Percentiles rank a stretch among this genome's conserved stretches.
Evolutionary conservation across 257 asterid genomes (phyloP).

Genomic region (Coffea canephora): DNA sequence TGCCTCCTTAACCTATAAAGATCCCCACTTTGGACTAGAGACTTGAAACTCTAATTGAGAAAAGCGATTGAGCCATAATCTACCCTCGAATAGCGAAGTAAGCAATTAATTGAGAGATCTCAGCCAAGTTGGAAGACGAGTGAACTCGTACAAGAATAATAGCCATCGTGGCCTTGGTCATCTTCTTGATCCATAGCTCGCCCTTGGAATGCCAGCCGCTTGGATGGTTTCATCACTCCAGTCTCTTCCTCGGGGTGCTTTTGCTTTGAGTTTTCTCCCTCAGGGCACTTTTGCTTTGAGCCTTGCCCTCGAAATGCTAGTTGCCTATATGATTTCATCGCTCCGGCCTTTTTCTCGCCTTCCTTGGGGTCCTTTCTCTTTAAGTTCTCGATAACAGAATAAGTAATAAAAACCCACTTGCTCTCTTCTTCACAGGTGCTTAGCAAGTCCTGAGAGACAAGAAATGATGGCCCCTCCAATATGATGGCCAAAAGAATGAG

Average conservation of each 20-base stretch:
- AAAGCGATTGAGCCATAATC: slow-evolving; percentile 31
- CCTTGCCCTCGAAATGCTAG: slow-evolving; percentile 14
- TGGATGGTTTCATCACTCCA: no score
- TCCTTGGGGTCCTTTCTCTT: slow-evolving; percentile 49
- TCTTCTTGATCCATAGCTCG: no score
- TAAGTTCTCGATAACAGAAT: slow-evolving; percentile 34
- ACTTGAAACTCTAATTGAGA: slow-evolving; percentile 32
- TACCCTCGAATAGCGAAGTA: slow-evolving; percentile 31
- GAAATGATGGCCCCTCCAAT: slow-evolving; percentile 60
- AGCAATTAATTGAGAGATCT: slow-evolving; percentile 35
- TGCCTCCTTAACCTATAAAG: slow-evolving; percentile 34
- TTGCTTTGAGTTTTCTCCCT: no score
- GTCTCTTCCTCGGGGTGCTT: no score
- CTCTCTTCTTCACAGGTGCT: slow-evolving; percentile 40
- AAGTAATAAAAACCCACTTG: slow-evolving; percentile 44
- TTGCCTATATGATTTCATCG: slow-evolving; percentile 33
- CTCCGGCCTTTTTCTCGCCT: slow-evolving; percentile 38
- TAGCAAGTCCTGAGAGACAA: slow-evolving; percentile 52
- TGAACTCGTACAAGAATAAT: slow-evolving; percentile 7
- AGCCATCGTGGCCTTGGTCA: background rate
- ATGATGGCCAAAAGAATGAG: slow-evolving; percentile 19
- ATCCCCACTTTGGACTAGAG: slow-evolving; percentile 34
- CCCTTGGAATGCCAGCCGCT: no score
- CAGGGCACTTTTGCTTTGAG: background rate
- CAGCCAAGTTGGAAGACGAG: slow-evolving; percentile 37